Evolutionary conservation across 2,329 filamentous ascomycete species (phyloP).

Genomic region (Intubia oerlemansii): DNA sequence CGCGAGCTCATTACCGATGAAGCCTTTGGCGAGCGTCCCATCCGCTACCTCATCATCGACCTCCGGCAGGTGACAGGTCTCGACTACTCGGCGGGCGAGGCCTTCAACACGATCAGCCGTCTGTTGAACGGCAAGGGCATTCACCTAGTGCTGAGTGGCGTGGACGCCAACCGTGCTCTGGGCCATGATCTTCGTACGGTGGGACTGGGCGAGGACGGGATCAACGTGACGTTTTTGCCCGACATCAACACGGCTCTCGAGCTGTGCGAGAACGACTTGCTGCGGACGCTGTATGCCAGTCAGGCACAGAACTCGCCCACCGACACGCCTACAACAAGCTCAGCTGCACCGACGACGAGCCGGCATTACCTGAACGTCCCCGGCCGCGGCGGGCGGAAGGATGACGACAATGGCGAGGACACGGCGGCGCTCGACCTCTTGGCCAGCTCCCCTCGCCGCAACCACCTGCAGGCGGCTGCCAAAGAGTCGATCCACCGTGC

Average conservation of each 20-base stretch:
- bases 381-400: too few relatives aligned
- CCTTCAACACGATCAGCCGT: slow-evolving; percentile 79
- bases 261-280: slow-evolving; percentile 81
- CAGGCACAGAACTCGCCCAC: too few relatives aligned
- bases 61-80: slow-evolving; percentile 76
- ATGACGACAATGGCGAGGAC: too few relatives aligned
- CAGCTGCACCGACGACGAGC: too few relatives aligned
- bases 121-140: slow-evolving; percentile 60
- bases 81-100: slow-evolving; percentile 91
- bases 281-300: slow-evolving; percentile 52
- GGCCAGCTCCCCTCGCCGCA: slow-evolving; percentile 63
- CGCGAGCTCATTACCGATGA: slow-evolving; percentile 65
- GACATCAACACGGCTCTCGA: slow-evolving; percentile 87
- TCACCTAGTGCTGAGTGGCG: slow-evolving; percentile 61
- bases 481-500: slow-evolving; percentile 50
- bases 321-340: too few relatives aligned
- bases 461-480: slow-evolving; percentile 59
- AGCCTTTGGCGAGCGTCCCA: slow-evolving; percentile 54
- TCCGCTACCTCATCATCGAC: slow-evolving; percentile 79
- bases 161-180: slow-evolving; percentile 54
- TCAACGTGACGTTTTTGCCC: slow-evolving; percentile 61
- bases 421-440: slow-evolving; percentile 17
- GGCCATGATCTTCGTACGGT: slow-evolving; percentile 65
- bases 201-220: slow-evolving; percentile 53
- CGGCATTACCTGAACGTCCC: too few relatives aligned